Conservation (phyloP, 352 stramenopile genomes). For the Globisporangium heterothallicum region DNA sequence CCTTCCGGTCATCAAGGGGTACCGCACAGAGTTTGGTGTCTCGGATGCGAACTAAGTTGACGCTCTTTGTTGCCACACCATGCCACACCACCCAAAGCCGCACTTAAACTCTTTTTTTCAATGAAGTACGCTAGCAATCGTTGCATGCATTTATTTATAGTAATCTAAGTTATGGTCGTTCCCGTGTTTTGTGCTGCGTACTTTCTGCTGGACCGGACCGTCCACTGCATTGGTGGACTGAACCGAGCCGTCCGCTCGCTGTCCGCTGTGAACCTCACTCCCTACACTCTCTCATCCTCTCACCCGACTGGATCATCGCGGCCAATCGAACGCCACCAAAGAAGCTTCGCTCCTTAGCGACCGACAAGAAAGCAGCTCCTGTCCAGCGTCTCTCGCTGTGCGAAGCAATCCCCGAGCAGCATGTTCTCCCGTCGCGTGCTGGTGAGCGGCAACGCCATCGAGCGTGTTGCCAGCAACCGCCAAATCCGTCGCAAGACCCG, state of each 20-base stretch:
- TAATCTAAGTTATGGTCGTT: background rate
- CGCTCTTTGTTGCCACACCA: background rate
- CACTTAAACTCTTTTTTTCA: background rate
- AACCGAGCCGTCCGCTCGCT: background rate
- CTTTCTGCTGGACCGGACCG: background rate
- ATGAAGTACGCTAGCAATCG: background rate
- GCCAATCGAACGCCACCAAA: slow-evolving; percentile 23
- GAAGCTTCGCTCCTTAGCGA: background rate
- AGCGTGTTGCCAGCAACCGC: slow-evolving; percentile 79
- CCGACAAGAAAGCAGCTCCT: background rate
- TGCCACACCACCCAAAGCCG: too few species aligned
- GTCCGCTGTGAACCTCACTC: too few species aligned
- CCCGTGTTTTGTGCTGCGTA: background rate
- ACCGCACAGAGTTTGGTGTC: slow-evolving; percentile 74
- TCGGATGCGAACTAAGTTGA: slow-evolving; percentile 10
- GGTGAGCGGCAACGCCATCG: slow-evolving; percentile 34
- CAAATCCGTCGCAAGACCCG: slow-evolving; percentile 81
- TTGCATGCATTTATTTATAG: background rate
- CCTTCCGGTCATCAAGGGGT: slow-evolving; percentile 63
- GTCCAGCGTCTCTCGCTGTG: slow-evolving; percentile 7
- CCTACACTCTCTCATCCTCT: too few species aligned
- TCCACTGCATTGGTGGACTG: background rate
- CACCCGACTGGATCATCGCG: too few species aligned
- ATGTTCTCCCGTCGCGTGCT: slow-evolving; percentile 69
- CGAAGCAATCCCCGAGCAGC: slow-evolving; percentile 21